Conservation (phyloP, 345 rosid species). For the Acer yangbiense region DNA sequence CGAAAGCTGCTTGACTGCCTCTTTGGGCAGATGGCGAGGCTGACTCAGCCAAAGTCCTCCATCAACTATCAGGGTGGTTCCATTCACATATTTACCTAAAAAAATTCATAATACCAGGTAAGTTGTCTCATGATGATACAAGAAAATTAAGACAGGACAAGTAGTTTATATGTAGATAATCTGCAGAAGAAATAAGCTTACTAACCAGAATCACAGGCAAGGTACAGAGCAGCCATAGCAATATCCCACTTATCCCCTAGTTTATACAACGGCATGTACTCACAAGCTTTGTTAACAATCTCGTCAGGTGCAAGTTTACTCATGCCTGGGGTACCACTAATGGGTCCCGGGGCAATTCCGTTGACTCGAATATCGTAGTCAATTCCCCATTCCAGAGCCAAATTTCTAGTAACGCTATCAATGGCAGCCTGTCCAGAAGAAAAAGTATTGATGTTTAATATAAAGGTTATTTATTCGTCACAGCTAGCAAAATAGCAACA, state of each 20-base stretch:
- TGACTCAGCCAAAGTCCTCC: conserved; percentile 59
- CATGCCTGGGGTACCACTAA: conserved; percentile 75
- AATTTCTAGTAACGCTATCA: conserved; percentile 66
- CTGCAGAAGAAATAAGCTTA: neutral
- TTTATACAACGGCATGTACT: conserved; percentile 58
- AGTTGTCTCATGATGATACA: conserved; percentile 4
- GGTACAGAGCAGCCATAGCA: conserved; percentile 83
- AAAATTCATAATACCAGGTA: neutral
- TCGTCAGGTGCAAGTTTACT: conserved; percentile 74
- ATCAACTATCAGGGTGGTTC: conserved; percentile 50
- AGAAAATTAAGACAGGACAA: too few relatives aligned
- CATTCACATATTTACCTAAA: conserved; percentile 54
- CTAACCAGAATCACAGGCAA: conserved; percentile 69
- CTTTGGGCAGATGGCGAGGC: conserved; percentile 48
- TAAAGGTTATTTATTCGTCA: neutral
- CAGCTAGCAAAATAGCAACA: neutral
- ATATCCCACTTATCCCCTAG: conserved; percentile 84
- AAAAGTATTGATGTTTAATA: neutral
- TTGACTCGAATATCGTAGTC: conserved; percentile 63
- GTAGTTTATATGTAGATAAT: neutral
- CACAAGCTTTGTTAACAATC: conserved; percentile 45
- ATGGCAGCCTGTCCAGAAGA: conserved; percentile 64
- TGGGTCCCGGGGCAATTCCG: conserved; percentile 89
- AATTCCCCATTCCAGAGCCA: conserved; percentile 84
- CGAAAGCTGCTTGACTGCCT: conserved; percentile 45